Conservation (phyloP, 1,284 basidiomycete genomes). For the Cryptococcus sp. region DNA sequence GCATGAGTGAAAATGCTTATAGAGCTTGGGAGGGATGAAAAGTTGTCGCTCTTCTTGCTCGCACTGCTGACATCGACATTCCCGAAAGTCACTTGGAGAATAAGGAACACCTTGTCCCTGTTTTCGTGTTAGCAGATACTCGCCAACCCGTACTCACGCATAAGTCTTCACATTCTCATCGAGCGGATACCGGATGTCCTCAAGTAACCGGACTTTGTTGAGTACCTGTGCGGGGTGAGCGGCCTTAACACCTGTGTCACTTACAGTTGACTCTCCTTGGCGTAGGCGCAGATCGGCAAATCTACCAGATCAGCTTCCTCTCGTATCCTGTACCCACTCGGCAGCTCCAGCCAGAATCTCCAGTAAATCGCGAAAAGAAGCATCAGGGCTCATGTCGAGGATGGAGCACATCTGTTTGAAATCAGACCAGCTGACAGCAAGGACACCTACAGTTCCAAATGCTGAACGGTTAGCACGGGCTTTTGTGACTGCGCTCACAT, state of each 20-base stretch:
- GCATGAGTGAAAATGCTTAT: conserved; percentile 41
- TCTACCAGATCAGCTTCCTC: conserved; percentile 20
- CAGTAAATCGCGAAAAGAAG: conserved; percentile 28
- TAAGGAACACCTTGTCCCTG: conserved; percentile 52
- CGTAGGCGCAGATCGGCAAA: conserved; percentile 46
- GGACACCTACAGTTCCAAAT: conserved; percentile 19
- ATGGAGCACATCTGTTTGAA: conserved; percentile 31
- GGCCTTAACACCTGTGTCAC: conserved; percentile 1
- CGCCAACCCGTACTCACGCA: conserved; percentile 21
- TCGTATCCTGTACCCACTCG: conserved; percentile 21
- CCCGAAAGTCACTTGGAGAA: conserved; percentile 45
- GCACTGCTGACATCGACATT: conserved; percentile 38
- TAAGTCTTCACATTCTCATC: conserved; percentile 33
- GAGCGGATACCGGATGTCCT: conserved; percentile 36
- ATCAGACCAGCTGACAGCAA: neutral
- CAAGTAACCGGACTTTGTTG: conserved; percentile 37
- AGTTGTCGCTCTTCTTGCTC: conserved; percentile 30
- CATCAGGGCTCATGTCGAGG: conserved; percentile 16
- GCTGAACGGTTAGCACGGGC: conserved; percentile 4
- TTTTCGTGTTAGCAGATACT: conserved; percentile 1
- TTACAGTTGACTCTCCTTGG: conserved; percentile 41
- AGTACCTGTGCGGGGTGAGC: conserved; percentile 26
- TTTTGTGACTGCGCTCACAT: conserved; percentile 15
- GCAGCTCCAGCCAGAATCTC: conserved; percentile 22
- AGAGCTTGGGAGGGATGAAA: conserved; percentile 30